phyloP scores from a whole-genome alignment of 73 alveolate genomes.

The Stentor roeselii region DNA sequence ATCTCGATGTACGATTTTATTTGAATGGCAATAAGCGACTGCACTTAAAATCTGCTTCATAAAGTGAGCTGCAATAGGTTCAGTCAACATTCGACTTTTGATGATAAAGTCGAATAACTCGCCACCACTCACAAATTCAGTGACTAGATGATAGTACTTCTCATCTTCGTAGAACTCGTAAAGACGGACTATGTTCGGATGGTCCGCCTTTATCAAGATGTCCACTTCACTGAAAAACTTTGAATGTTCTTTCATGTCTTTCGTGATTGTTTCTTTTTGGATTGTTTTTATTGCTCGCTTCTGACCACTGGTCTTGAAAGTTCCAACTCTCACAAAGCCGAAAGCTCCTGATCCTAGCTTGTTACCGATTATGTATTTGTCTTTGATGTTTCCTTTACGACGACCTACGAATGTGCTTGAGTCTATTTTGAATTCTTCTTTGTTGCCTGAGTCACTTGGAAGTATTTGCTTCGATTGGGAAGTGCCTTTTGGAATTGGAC shows the following conservation, averaged over 20 bases:
- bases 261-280: background rate
- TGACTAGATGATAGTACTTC: slow-evolving; percentile 72
- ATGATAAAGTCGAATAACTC: slow-evolving; percentile 80
- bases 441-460: background rate
- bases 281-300: slow-evolving; percentile 56
- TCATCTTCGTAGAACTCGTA: slow-evolving; percentile 84
- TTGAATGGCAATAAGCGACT: slow-evolving; percentile 92
- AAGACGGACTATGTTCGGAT: slow-evolving; percentile 85
- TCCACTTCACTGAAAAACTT: slow-evolving; percentile 76
- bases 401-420: slow-evolving; percentile 40
- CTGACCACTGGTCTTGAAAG: slow-evolving; percentile 51
- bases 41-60: slow-evolving; percentile 93
- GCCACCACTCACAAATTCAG: slow-evolving; percentile 79
- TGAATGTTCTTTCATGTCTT: slow-evolving; percentile 49
- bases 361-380: slow-evolving; percentile 56
- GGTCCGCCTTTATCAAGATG: slow-evolving; percentile 71
- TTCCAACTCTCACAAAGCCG: slow-evolving; percentile 66
- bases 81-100: slow-evolving; percentile 72
- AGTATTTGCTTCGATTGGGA: background rate
- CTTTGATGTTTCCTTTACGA: slow-evolving; percentile 63
- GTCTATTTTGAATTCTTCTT: slow-evolving; percentile 1
- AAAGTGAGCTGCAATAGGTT: slow-evolving; percentile 70
- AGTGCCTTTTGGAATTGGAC: background rate
- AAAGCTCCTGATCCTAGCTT: slow-evolving; percentile 66
- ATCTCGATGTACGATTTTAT: slow-evolving; percentile 89